Percentiles rank a stretch among this genome's conserved stretches.
phyloP scores from a whole-genome alignment of 805 yeast species.

The Yarrowia alimentaria region DNA sequence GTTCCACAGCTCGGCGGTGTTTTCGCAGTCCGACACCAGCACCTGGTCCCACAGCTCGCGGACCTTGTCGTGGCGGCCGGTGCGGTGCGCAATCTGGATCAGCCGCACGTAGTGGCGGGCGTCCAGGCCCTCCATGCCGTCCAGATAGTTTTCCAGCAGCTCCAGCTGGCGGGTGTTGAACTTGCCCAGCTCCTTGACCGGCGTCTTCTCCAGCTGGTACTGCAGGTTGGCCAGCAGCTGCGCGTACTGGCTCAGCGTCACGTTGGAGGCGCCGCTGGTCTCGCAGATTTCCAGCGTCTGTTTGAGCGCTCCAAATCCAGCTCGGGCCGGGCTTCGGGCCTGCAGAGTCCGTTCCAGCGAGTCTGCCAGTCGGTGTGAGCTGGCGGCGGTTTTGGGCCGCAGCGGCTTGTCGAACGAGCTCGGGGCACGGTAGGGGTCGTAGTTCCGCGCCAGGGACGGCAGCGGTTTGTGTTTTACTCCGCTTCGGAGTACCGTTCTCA shows the following conservation, averaged over 20 bases:
- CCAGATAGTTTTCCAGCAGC: background rate
- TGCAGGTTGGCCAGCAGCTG: constrained; percentile 1
- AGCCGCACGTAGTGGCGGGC: background rate
- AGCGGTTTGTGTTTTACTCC: too few relatives aligned
- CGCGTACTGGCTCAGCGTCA: background rate
- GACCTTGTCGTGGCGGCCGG: background rate
- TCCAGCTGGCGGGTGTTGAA: background rate
- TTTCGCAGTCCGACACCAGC: constrained; percentile 28
- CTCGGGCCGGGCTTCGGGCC: too few relatives aligned
- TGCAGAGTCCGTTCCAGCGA: too few relatives aligned
- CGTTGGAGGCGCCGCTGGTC: background rate
- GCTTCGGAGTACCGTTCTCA: too few relatives aligned
- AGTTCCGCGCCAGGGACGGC: too few relatives aligned
- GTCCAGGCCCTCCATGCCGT: background rate
- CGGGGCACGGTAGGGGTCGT: constrained; percentile 7
- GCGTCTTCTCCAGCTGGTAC: background rate
- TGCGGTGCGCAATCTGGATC: background rate
- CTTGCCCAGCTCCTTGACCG: background rate
- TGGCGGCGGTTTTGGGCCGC: background rate
- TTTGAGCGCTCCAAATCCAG: background rate
- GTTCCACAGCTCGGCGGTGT: constrained; percentile 39
- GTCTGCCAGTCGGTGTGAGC: background rate
- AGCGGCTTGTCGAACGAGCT: background rate
- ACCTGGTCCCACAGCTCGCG: constrained; percentile 13
- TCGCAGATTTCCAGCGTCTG: background rate